Evolutionary conservation across 805 yeast genomes (phyloP), one percentile per base, ranked within the genome.

Genomic region (Nakazawaea pomicola): DNA sequence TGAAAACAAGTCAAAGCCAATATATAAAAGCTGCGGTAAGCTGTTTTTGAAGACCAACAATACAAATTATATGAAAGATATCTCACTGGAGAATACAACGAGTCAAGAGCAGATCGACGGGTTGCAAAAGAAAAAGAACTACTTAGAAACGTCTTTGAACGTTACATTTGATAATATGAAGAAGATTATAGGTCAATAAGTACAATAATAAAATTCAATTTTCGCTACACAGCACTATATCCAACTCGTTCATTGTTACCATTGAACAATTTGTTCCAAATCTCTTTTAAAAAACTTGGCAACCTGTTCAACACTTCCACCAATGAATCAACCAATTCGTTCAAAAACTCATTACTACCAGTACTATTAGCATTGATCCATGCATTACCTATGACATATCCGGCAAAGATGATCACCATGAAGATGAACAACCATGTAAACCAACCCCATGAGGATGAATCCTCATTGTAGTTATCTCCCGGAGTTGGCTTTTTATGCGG

Each of bases 11-110:
- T 49, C 46, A 21, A 62, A 72, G 11, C 56, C 55, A 7, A 90
- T 89, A 4, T 89, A 95, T 93, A 77, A 85, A 55, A 86, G 95
- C 4, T 75, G 86, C 27, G 97, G 97, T 21, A 83, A 83, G 60
- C 75, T 87, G 23, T 84, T 83, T 56, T 61, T 83, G 8, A 58
- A 63, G 33, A 68, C 68, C n/a, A n/a, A 4, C 66, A 68, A 20
- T 65, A 66, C 3, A 51, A 57, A 4, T 60, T 65, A 3, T 84
- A 85, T 59, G 57, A 72, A 34, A 52, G 57, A 10, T 69, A 67
- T 38, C 60, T 87, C 25, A 55, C 65, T 17, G 55, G 87, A 85
- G 49, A 75, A 74, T 47, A 58, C 61, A 31, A 74, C 67, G 12
- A 68, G 78, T 45, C 57, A 69, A 40, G 95, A 83, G 14, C 76